Percentiles rank a stretch among this genome's conserved stretches.
Evolutionary conservation across 768 basidiomycete species (phyloP).

Genomic region (Rhodotorula paludigena): DNA sequence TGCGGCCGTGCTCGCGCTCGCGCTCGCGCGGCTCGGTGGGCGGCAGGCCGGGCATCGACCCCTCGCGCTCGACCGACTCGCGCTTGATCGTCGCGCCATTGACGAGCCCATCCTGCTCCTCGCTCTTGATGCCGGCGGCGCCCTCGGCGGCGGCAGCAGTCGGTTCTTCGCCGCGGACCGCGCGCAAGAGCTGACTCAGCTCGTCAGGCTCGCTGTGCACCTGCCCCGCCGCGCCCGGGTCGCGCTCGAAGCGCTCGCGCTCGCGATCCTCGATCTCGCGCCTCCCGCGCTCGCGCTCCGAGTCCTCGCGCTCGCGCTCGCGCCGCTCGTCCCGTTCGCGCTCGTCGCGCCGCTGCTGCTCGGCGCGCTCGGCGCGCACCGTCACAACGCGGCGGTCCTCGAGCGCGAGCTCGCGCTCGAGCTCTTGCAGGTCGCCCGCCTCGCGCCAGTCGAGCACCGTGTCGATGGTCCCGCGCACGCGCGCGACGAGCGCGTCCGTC

Average conservation of each 20-base stretch:
- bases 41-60: no score
- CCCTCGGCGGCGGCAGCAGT: not conserved
- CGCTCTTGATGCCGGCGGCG: no score
- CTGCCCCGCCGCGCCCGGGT: not conserved
- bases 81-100: no score
- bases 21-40: no score
- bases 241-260: not conserved
- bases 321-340: not conserved
- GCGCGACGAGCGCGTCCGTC: slow-evolving; percentile 18
- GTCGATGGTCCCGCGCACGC: not conserved
- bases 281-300: slow-evolving; percentile 16
- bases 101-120: no score
- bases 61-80: no score
- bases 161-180: slow-evolving; percentile 2
- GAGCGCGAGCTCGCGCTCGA: slow-evolving; percentile 15
- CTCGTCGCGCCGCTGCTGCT: not conserved
- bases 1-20: not conserved
- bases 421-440: slow-evolving; percentile 11
- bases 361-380: not conserved
- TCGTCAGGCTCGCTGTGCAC: slow-evolving; percentile 8
- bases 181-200: slow-evolving; percentile 17
- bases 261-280: slow-evolving; percentile 28
- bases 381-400: slow-evolving; percentile 12
- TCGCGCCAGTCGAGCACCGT: slow-evolving; percentile 27
- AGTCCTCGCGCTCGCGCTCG: not conserved